Percentiles rank a stretch among this genome's conserved stretches.
Evolutionary conservation across 257 asterid genomes (phyloP).

Genomic region (Linaria vulgaris): DNA sequence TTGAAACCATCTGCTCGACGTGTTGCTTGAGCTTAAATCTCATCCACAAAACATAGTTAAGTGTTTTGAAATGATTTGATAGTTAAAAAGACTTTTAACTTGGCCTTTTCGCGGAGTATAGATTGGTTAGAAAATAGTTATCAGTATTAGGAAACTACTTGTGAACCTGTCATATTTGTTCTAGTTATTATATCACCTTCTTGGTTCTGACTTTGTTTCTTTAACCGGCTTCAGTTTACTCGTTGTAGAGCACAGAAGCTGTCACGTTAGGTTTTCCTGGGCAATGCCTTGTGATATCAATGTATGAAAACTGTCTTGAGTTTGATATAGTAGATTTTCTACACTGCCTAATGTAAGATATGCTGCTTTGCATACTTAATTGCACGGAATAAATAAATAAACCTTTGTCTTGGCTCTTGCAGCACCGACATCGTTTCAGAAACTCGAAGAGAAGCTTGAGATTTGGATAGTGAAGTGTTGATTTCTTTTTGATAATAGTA

Average conservation of each 20-base stretch:
- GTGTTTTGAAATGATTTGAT: slow-evolving; percentile 21
- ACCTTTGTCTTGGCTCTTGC: slow-evolving; percentile 21
- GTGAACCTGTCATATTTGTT: not conserved
- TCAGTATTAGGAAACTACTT: slow-evolving; percentile 5
- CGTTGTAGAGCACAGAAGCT: too few species aligned
- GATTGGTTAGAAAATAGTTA: not conserved
- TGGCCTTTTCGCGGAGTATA: not conserved
- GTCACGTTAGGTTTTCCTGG: too few species aligned
- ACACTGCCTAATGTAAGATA: slow-evolving; percentile 10
- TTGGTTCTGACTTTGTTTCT: not conserved
- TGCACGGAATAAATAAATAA: not conserved
- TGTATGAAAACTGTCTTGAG: not conserved
- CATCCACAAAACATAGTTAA: slow-evolving; percentile 25
- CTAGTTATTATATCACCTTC: slow-evolving; percentile 6
- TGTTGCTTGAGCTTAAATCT: slow-evolving; percentile 22
- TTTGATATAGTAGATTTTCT: not conserved
- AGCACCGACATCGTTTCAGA: slow-evolving; percentile 12
- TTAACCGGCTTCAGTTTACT: not conserved
- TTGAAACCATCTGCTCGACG: slow-evolving; percentile 14
- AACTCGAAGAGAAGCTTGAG: slow-evolving; percentile 2
- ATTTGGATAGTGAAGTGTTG: slow-evolving; percentile 25
- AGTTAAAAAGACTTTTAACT: slow-evolving; percentile 20
- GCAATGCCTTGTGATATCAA: not conserved
- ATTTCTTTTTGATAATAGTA: slow-evolving; percentile 8
- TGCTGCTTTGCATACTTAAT: not conserved